Evolutionary conservation across 257 asterid species (phyloP).

Genomic region (Hygrophila difformis): DNA sequence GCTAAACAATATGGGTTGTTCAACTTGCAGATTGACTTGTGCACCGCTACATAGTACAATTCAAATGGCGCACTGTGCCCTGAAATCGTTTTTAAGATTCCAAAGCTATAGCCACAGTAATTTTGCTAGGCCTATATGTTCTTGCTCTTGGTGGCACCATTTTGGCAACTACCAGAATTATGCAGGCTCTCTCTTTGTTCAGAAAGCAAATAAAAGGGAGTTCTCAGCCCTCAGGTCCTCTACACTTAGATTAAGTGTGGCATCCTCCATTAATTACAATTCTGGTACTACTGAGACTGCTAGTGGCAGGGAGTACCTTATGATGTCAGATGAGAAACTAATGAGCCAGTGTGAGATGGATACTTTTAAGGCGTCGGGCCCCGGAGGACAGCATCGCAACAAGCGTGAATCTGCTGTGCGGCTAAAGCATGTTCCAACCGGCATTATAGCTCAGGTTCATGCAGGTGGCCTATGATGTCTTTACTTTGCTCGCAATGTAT

Average conservation of each 20-base stretch:
- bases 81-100: constrained; percentile 32
- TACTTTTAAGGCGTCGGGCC: constrained; percentile 84
- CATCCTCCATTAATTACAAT: constrained; percentile 22
- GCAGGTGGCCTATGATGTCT: constrained; percentile 8
- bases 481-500: background rate
- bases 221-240: constrained; percentile 9
- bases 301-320: constrained; percentile 50
- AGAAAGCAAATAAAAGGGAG: constrained; percentile 12
- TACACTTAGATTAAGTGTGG: constrained; percentile 10
- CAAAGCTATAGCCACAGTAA: constrained; percentile 14
- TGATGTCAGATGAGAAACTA: constrained; percentile 71
- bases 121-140: constrained; percentile 16
- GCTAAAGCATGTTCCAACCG: constrained; percentile 85
- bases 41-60: constrained; percentile 9
- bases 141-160: constrained; percentile 18
- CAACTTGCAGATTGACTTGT: constrained; percentile 16
- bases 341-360: constrained; percentile 79
- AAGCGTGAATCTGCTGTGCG: constrained; percentile 98
- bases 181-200: constrained; percentile 11
- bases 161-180: constrained; percentile 11
- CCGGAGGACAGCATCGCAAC: constrained; percentile 99
- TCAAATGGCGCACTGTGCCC: constrained; percentile 37
- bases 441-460: constrained; percentile 74
- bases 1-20: too few relatives aligned
- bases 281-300: constrained; percentile 14